Base-by-base conservation (phyloP, 1,284 basidiomycete species). In the Leccinum pachyderme region DNA sequence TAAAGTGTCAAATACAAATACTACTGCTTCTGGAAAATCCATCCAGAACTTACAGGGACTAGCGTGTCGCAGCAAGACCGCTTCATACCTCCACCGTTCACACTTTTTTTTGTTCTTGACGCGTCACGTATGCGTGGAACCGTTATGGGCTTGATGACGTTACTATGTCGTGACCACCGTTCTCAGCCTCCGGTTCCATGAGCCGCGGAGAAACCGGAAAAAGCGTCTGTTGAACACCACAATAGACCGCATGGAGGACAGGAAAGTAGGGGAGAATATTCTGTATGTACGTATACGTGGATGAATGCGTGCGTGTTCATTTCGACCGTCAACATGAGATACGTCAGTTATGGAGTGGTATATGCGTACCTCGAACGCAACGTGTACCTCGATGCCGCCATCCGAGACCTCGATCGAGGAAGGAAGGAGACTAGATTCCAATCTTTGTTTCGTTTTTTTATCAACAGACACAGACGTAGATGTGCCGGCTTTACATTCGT, bases 191-290 rank as follows among this genome's bases (percentile, higher is more conserved):
- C 5, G n/a, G 5, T 9, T 39, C 18, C 37, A 39, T 15, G n/a
- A 39, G n/a, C 37, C n/a, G 5, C n/a, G 11, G n/a, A 18, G 29
- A 3, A 37, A 1, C 8, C 11, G 44, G 27, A 18, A 46, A 46
- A 4, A 46, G n/a, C 15, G 27, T 29, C 15, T 18, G 27, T 28
- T 46, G 27, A 46, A 27, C 15, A 7, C 27, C 44, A 28, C 24
- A 28, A 28, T 46, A 46, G 24, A 44, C 43, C 3, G 9, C 43
- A 6, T 44, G 22, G 4, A 44, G 43, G 25, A 46, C 44, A 7
- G 44, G 25, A 45, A 45, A 45, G 44, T 45, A 45, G 44, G 44
- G 44, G 44, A 45, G 44, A 28, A 45, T 45, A 25, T 45, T 45
- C 44, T 45, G 44, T 25, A 3, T 6, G 41, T 43, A 12, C 35